phyloP scores from a whole-genome alignment of 345 rosid genomes.

The Eucalyptus sp. region DNA sequence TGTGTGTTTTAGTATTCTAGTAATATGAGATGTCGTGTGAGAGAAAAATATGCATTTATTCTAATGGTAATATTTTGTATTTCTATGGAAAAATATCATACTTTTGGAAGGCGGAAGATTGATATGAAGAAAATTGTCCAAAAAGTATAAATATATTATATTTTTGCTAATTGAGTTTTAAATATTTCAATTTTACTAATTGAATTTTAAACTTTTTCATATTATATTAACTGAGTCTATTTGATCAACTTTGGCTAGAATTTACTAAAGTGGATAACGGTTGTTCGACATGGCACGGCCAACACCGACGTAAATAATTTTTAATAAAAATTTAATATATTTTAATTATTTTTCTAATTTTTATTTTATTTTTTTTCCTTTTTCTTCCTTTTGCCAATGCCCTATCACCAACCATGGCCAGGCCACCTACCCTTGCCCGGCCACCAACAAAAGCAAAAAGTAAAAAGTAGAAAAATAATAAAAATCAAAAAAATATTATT shows the following conservation, averaged over 20 bases:
- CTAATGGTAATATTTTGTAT: background rate
- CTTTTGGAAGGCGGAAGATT: background rate
- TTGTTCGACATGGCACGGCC: accelerated
- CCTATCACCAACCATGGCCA: accelerated
- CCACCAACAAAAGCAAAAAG: too few species aligned
- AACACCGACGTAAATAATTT: accelerated
- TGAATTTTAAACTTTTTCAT: accelerated
- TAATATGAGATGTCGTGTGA: background rate
- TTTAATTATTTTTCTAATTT: too few species aligned
- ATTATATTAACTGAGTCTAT: accelerated
- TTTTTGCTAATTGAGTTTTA: accelerated
- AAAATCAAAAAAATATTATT: too few species aligned
- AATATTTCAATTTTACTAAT: accelerated
- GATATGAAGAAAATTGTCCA: background rate
- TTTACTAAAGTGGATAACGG: accelerated
- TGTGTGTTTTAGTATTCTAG: background rate
- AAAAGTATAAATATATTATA: accelerated
- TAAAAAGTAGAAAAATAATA: too few species aligned
- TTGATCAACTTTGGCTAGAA: accelerated
- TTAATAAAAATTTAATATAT: too few species aligned
- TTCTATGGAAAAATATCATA: background rate
- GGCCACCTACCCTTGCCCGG: accelerated
- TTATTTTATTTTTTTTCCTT: too few species aligned
- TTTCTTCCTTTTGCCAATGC: accelerated
- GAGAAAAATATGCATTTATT: background rate